Percentiles rank a stretch among this genome's conserved stretches.
These are phyloP conservation scores for Cajanus cajan DNA, from an alignment of 306 rosid species.

Conservation along the genomic window DNA sequence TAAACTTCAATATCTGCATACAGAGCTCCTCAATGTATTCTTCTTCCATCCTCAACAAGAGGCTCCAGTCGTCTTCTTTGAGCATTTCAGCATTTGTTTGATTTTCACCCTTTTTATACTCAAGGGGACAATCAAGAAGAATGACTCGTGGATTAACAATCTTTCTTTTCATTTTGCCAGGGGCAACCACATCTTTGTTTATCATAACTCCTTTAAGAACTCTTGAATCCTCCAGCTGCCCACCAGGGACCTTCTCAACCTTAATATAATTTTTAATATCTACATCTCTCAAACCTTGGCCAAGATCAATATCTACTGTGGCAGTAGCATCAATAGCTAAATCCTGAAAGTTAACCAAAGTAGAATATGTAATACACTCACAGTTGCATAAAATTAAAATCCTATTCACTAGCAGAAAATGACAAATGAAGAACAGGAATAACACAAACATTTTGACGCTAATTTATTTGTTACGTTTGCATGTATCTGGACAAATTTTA, in stretches of 20 bases:
- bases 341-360: neutral
- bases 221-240: slow-evolving; percentile 80
- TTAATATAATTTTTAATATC: slow-evolving; percentile 82
- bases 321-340: neutral
- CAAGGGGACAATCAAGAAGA: slow-evolving; percentile 82
- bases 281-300: slow-evolving; percentile 33
- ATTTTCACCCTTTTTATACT: slow-evolving; percentile 87
- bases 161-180: slow-evolving; percentile 90
- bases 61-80: slow-evolving; percentile 81
- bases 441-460: neutral
- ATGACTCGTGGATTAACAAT: slow-evolving; percentile 74
- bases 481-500: neutral
- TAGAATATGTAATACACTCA: neutral
- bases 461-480: neutral
- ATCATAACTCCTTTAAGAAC: slow-evolving; percentile 89
- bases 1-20: slow-evolving; percentile 74
- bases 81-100: slow-evolving; percentile 86
- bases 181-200: slow-evolving; percentile 82
- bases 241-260: slow-evolving; percentile 92
- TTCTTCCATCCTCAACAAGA: slow-evolving; percentile 78
- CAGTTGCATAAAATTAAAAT: neutral
- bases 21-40: slow-evolving; percentile 82
- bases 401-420: neutral
- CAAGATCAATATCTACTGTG: neutral
- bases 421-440: neutral